A percentile compares a stretch with the other conserved stretches of the same genome.
Evolutionary conservation across 2,329 filamentous ascomycete genomes (phyloP).

Genomic region (Penicillium griseofulvum): DNA sequence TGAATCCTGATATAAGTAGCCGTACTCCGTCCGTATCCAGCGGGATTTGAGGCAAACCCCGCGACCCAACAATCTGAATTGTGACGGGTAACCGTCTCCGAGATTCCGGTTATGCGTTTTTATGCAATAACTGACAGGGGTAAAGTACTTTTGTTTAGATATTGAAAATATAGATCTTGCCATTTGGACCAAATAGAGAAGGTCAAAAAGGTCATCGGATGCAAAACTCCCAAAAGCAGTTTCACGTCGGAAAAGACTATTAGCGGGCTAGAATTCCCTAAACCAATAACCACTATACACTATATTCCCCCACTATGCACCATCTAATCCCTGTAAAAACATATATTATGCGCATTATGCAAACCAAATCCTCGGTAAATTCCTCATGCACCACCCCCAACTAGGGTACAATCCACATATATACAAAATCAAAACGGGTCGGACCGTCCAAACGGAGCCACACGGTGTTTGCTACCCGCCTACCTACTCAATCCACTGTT

Average conservation of each 20-base stretch:
- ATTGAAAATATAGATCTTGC: neutral
- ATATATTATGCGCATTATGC: too few species aligned
- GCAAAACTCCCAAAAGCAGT: too few species aligned
- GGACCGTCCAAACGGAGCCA: slow-evolving; percentile 8
- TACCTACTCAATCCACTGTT: neutral
- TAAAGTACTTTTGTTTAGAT: neutral
- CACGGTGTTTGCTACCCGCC: neutral
- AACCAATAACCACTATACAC: neutral
- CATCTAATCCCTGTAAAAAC: neutral
- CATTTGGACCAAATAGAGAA: neutral
- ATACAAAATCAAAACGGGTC: neutral
- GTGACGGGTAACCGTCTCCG: slow-evolving; percentile 1
- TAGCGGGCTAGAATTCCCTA: neutral
- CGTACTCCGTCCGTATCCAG: neutral
- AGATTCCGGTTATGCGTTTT: neutral
- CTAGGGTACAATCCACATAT: neutral
- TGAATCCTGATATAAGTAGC: neutral
- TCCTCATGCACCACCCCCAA: neutral
- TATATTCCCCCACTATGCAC: neutral
- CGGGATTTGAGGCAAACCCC: neutral
- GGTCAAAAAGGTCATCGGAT: too few species aligned
- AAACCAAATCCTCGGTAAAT: neutral
- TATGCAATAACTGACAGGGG: neutral
- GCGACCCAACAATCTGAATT: neutral
- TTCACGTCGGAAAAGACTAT: too few species aligned